Conservation (phyloP, 139 green algal species). For the Cymbomonas tetramitiformis region DNA sequence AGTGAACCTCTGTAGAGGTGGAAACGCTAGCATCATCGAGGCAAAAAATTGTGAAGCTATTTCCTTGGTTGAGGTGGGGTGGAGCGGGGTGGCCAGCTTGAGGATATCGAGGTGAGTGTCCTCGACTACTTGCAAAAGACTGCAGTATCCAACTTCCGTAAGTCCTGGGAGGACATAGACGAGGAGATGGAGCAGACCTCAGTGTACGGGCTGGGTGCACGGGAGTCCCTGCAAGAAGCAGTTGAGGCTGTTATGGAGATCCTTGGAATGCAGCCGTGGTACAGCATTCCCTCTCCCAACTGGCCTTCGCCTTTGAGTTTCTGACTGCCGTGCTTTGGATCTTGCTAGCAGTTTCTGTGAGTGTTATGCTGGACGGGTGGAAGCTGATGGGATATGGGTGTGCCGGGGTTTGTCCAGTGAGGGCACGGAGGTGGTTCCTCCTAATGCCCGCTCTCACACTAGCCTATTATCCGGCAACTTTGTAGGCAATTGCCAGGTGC, state of each 20-base stretch:
- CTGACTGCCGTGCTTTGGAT: no score
- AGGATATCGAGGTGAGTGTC: conserved; percentile 19
- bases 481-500: conserved; percentile 41
- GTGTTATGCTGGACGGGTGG: no score
- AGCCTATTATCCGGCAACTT: conserved; percentile 66
- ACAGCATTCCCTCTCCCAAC: no score
- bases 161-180: conserved; percentile 63
- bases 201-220: conserved; percentile 77
- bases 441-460: conserved; percentile 81
- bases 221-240: conserved; percentile 66
- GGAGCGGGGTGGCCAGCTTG: no score
- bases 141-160: conserved; percentile 67
- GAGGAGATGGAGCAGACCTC: conserved; percentile 57
- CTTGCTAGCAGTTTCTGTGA: no score
- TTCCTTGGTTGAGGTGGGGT: no score
- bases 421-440: conserved; percentile 79
- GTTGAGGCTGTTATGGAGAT: conserved; percentile 78
- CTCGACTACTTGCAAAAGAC: conserved; percentile 71
- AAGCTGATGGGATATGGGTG: no score
- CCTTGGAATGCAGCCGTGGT: conserved; percentile 79
- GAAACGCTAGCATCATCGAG: no score
- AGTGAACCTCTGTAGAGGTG: no score
- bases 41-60: no score
- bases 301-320: no score
- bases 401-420: no score